Base-by-base conservation (phyloP, 2,329 filamentous ascomycete species). In the Fusarium sororula region DNA sequence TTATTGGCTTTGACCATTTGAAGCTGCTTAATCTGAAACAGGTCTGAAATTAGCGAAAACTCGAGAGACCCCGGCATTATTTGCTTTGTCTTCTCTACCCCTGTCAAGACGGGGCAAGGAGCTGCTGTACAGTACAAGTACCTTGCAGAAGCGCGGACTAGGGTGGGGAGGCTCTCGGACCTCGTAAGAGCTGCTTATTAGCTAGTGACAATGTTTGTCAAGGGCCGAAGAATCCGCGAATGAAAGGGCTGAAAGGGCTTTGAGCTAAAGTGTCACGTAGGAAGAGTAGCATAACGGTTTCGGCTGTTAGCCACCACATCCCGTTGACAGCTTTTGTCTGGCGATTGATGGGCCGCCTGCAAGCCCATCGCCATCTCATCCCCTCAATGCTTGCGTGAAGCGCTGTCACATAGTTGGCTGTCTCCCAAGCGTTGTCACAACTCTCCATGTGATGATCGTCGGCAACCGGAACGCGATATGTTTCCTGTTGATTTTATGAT, bases 21-120 rank as follows among this genome's bases (percentile, higher is more conserved):
- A 47, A 70, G 26, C 41, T 63, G 38, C 56, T 42, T 42, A 66
- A 74, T 66, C 39, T 73, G 72, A 74, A 74, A 74, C 72, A 69
- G 45, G 63, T 48, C 63, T 74, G 57, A 68, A 59, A 71, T 66
- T 68, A 67, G 71, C 66, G 32, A 68, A 63, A 57, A 41, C 38
- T 41, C 45, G 30, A 63, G 47, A 22, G 55, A 38, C 51, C 41
- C 57, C 47, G 50, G 58, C 28, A 51, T 50, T 61, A 64, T 57
- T 35, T 42, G 37, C 30, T 51, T 22, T 66, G 47, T 26, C 30
- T 41, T 53, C 41, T 41, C 20, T n/a, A 48, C 28, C 71, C 72
- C 60, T 60, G 72, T 59, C 60, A 50, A 73, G 60, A 66, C 57
- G 68, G 48, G 44, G 24, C 72, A 61, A 60, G 72, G 68, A 66